These are phyloP conservation scores for Aspergillus unguis DNA, from an alignment of 2,329 filamentous ascomycete genomes.

Conservation along the genomic window DNA sequence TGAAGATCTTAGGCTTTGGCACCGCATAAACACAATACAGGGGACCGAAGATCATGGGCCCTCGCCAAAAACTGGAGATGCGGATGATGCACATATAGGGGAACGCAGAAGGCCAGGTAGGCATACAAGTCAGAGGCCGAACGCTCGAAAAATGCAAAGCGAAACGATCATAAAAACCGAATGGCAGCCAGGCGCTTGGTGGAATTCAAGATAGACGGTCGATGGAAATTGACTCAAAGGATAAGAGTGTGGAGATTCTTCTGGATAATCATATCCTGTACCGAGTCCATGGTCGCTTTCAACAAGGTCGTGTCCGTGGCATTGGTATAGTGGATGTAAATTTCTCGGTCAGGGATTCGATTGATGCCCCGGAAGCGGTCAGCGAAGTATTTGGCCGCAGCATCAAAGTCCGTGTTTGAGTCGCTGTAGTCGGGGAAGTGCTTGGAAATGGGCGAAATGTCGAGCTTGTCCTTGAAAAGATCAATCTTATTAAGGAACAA, in stretches of 20 bases:
- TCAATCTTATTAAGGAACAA: constrained; percentile 88
- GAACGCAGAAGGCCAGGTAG: not conserved
- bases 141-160: constrained; percentile 28
- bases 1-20: constrained; percentile 17
- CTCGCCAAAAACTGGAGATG: constrained; percentile 20
- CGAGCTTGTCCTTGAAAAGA: constrained; percentile 74
- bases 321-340: constrained; percentile 59
- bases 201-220: constrained; percentile 12
- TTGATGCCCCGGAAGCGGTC: constrained; percentile 77
- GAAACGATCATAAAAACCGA: constrained; percentile 19
- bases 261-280: constrained; percentile 85
- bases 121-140: constrained; percentile 12
- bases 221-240: constrained; percentile 44
- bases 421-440: constrained; percentile 79
- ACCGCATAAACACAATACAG: constrained; percentile 6
- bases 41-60: not conserved
- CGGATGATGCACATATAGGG: constrained; percentile 5
- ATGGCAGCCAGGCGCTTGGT: constrained; percentile 19
- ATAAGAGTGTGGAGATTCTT: constrained; percentile 78
- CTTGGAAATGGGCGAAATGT: constrained; percentile 65
- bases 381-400: constrained; percentile 76
- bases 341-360: constrained; percentile 56
- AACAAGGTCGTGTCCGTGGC: constrained; percentile 68
- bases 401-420: constrained; percentile 66
- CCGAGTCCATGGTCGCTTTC: constrained; percentile 81